phyloP scores from a whole-genome alignment of 176 grass and related monocot species.

The Pontederia crassipes region DNA sequence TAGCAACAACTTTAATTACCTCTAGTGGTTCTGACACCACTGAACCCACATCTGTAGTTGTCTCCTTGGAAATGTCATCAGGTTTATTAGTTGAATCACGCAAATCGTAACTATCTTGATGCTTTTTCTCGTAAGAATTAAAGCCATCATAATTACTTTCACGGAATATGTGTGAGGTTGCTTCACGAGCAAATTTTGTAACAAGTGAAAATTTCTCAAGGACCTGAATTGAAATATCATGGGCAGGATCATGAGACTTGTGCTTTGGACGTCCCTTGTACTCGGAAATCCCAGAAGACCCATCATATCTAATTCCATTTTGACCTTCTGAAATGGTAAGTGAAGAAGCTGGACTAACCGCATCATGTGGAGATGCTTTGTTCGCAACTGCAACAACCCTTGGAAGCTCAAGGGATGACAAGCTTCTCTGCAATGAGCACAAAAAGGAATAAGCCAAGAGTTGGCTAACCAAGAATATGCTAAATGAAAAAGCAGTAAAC shows the following conservation, averaged over 20 bases:
- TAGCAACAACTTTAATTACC: conserved; percentile 37
- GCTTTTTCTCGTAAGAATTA: conserved; percentile 41
- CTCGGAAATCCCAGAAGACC: conserved; percentile 37
- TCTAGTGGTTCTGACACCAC: conserved; percentile 39
- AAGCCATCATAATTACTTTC: conserved; percentile 48
- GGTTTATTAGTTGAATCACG: conserved; percentile 34
- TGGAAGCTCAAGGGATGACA: conserved; percentile 91
- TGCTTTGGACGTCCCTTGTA: conserved; percentile 53
- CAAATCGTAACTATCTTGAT: conserved; percentile 34
- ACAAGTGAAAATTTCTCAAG: conserved; percentile 97
- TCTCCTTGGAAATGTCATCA: conserved; percentile 27
- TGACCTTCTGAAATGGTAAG: conserved; percentile 24
- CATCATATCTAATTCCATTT: conserved; percentile 35
- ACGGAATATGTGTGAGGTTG: conserved; percentile 72
- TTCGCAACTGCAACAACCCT: conserved; percentile 63
- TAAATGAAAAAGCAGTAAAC: neutral
- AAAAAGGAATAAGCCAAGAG: neutral
- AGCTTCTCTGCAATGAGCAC: conserved; percentile 57
- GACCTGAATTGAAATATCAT: conserved; percentile 78
- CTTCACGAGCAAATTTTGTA: conserved; percentile 88
- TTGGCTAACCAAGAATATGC: neutral
- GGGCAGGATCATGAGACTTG: conserved; percentile 60
- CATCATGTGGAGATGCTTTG: conserved; percentile 43
- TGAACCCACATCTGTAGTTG: conserved; percentile 29
- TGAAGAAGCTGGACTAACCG: no score